Percentiles rank a stretch among this genome's conserved stretches.
Conservation (phyloP, 2,329 filamentous ascomycete species). For the Neonectria coccinea region DNA sequence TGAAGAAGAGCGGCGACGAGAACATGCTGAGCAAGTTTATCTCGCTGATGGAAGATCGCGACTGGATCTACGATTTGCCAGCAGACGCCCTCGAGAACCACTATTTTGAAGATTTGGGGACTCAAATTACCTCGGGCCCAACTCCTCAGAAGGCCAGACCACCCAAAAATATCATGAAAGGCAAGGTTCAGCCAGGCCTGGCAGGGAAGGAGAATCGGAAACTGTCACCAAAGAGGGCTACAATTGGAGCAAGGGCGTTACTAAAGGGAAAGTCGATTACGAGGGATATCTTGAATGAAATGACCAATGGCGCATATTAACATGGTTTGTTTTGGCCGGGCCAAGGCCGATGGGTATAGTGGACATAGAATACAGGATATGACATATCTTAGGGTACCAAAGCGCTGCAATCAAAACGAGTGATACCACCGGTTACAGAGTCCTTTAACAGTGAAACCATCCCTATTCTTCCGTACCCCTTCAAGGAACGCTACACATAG, state of each 20-base stretch:
- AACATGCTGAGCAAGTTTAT: slow-evolving; percentile 85
- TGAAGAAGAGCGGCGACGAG: slow-evolving; percentile 77
- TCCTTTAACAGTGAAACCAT: neutral
- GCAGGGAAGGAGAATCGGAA: slow-evolving; percentile 59
- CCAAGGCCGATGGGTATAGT: slow-evolving; percentile 24
- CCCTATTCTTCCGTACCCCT: neutral
- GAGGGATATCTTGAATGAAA: slow-evolving; percentile 82
- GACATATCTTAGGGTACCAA: slow-evolving; percentile 28
- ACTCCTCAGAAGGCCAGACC: slow-evolving; percentile 47
- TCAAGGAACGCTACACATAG: neutral
- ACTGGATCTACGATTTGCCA: slow-evolving; percentile 85
- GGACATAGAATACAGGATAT: slow-evolving; percentile 15
- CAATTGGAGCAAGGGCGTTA: slow-evolving; percentile 70
- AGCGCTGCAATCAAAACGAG: slow-evolving; percentile 14
- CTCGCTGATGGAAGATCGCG: slow-evolving; percentile 76
- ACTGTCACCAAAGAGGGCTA: slow-evolving; percentile 65
- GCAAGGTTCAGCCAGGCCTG: slow-evolving; percentile 25
- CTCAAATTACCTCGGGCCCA: slow-evolving; percentile 57
- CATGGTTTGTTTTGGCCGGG: slow-evolving; percentile 27
- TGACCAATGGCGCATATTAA: slow-evolving; percentile 60
- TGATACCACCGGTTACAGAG: neutral
- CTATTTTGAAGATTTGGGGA: slow-evolving; percentile 70
- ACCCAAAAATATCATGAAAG: slow-evolving; percentile 45
- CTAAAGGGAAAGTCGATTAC: slow-evolving; percentile 76
- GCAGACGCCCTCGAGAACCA: slow-evolving; percentile 74